Base-by-base conservation (phyloP, 257 asterid species). In the Solanum rostratum region DNA sequence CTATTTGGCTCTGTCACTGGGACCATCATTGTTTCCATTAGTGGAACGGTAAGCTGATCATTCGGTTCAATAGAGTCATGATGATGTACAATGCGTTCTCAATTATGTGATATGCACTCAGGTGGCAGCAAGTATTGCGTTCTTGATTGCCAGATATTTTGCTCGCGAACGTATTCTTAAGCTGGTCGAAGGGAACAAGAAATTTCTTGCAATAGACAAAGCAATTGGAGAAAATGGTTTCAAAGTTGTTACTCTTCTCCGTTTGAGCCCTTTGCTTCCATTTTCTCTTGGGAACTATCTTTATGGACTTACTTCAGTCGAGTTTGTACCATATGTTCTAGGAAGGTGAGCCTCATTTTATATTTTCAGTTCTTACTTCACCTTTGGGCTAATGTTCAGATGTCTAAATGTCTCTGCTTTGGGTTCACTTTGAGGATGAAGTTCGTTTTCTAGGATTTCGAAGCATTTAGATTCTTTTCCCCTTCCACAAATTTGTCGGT, bases 221-320 rank as follows among this genome's bases (percentile, higher is more conserved):
- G 99, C 98, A 62, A 93, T 96, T 84, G 99, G 99, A 80, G 99
- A 92, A 88, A 96, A 96, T 84, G 94, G 98, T 86, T 96, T 96
- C 90, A 89, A 88, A 91, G 95, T 96, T 86, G 98, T 95, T 53
- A 96, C 97, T 81, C 99, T 96, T 85, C 99, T 96, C 85, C 99
- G 99, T 37, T 87, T 96, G 93, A 96, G 99, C 91, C 99, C 99
- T 9, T 89, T 96, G 94, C 95, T 96, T 79, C 99, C 99, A 0
- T 95, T 96, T 91, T 95, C 99, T 83, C 93, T 96, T 33, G 99
- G 98, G 83, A 96, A 96, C 86, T 96, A 96, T 89, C 93, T 96
- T 45, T 95, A 95, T 27, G 99, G 99, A 46, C 98, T 96, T 76
- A 96, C 99, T 2, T 95, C 99, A 65, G 99, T 96, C 85, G 89